These are phyloP conservation scores for Nematocida homosporus DNA, from an alignment of 371 early-diverging fungal genomes.

Conservation along the genomic window DNA sequence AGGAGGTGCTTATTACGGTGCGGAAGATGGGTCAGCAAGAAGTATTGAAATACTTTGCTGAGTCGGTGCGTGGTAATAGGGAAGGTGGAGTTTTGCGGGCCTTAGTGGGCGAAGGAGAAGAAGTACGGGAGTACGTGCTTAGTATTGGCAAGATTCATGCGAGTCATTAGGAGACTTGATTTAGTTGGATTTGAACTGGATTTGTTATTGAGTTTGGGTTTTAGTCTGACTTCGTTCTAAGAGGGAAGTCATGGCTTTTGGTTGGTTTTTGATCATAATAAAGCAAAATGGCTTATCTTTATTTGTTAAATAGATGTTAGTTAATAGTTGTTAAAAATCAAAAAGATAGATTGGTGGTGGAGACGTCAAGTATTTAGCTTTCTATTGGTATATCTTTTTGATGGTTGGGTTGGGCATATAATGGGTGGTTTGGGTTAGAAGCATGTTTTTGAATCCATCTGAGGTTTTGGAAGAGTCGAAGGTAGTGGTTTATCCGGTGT, in stretches of 20 bases:
- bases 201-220: not conserved
- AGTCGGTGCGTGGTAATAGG: constrained; percentile 11
- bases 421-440: no score
- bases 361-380: no score
- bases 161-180: not conserved
- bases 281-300: no score
- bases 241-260: no score
- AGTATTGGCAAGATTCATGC: constrained; percentile 25
- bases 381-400: no score
- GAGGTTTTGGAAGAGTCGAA: no score
- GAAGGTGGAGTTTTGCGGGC: constrained; percentile 47
- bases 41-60: constrained; percentile 27
- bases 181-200: not conserved
- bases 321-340: no score
- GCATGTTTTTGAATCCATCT: no score
- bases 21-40: not conserved
- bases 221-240: not conserved
- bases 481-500: not conserved
- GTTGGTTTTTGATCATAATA: no score
- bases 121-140: constrained; percentile 6
- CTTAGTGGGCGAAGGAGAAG: not conserved
- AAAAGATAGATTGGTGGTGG: no score
- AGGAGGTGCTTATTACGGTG: not conserved
- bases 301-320: no score
- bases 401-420: no score